Evolutionary conservation across 2,329 filamentous ascomycete genomes (phyloP), one percentile per base, ranked within the genome.

Genomic region (Aspergillus proliferans): DNA sequence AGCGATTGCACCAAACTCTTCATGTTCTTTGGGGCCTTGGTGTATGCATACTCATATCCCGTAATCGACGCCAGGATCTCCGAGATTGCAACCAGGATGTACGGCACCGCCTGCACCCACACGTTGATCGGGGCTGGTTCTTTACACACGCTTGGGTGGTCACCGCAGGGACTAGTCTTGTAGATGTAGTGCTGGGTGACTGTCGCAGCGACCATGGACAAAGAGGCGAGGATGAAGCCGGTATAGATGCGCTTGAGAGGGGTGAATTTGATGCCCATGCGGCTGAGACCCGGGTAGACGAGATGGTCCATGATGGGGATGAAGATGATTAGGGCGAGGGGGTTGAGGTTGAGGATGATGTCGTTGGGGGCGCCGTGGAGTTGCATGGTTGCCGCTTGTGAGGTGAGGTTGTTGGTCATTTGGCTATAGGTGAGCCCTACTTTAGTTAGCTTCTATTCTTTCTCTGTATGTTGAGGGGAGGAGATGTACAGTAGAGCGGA

Each of bases 21-120:
- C 86, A 90, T 90, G 72, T 88, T 88, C 65, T 79, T 82, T 30
- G 86, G 86, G 0, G 85, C 85, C 69, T 88, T 87, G 60, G 83
- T 84, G 71, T 83, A 89, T 28, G 86, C 86, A 58, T 87, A 88
- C 65, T 88, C 86, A 58, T 85, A 81, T 1, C 82, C 82, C 0
- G 79, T 82, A 56, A 82, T 76, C 10, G 72, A 76, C 7, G 76
- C 73, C 56, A 81, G 77, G 54, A 81, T 80, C 58, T 82, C 79
- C 3, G 76, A 78, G 53, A 80, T 71, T 24, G 74, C 79, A 50
- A 80, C 72, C 4, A 82, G 67, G 6, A 79, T 68, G 58, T 77
- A 77, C 1, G 72, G 67, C 3, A 73, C 64, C 9, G 75, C 62
- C 55, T 80, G 77, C 8, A 72, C 64, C 75, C 78, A 80, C 41